Evolutionary conservation across 1,284 basidiomycete genomes (phyloP), one percentile per base, ranked within the genome.

Genomic region (Agaricales sp.): DNA sequence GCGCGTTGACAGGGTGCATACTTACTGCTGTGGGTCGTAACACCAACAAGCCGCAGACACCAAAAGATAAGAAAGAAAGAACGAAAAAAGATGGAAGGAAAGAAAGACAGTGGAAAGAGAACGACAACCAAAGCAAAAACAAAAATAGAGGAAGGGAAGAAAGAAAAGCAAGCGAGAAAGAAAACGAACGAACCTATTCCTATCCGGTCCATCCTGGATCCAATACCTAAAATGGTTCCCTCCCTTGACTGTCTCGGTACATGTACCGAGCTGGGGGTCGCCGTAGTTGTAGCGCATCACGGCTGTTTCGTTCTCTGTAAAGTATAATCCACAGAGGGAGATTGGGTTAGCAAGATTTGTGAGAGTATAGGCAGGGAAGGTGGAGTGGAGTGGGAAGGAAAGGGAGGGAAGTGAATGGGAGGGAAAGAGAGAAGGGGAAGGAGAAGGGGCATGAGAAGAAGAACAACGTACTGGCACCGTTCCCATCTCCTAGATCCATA

Each of bases 221-320:
- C 90, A 98, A 65, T 93, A 94, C 21, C 94, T 78, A 62, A 94
- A 82, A 61, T 98, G 94, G 58, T 88, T 80, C 3, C 94, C 94
- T 11, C 94, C 94, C 53, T 87, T 59, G 46, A 96, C 76, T 2
- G 89, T 88, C 66, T 98, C 92, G 55, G 74, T 70, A 62, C 91
- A 92, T 1, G 89, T 79, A 0, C 92, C 92, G 14, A 92, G 63
- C 49, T 79, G 67, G 3, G 80, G 75, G 58, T 93, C 80, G 3
- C 79, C 78, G 61, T 85, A 94, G 61, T 91, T 77, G 75, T 80
- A 90, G 38, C 92, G 74, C 38, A 93, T 80, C 37, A 84, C 82
- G 13, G 80, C 78, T 0, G 82, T 83, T 62, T 94, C 80, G 58
- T 88, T 86, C 45, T 73, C 86, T 90, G 57, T 2, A 39, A n/a